Evolutionary conservation across 441 rosid genomes (phyloP), one percentile per base, ranked within the genome.

Genomic region (Macaranga tanarius): DNA sequence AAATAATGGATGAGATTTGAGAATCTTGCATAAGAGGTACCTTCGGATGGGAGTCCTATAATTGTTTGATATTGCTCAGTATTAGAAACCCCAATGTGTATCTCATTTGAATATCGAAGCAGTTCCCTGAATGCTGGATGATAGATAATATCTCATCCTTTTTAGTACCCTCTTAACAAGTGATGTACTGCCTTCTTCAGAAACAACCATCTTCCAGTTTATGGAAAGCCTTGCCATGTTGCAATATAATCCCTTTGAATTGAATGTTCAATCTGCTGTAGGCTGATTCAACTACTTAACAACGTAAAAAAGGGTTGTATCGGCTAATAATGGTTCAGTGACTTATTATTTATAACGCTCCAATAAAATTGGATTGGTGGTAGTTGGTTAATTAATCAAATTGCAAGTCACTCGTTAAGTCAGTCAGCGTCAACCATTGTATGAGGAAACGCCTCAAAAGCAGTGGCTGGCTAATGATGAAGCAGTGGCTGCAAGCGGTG

Each of bases 1-100:
- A 74, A 79, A 78, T 73, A 80, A 80, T 64, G 76, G 73, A 71
- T 47, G 76, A 73, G 72, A 40, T 61, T 62, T 51, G 2, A 72
- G 7, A 72, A 57, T 60, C 79, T 38, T 68, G 20, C 10, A 52
- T 57, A 57, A 26, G 71, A 70, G 62, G 73, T 58, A 72, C 16
- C 16, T 59, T 65, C 69, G 73, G 76, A 76, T 31, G 73, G 48
- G 55, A 69, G 6, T 47, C 71, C 47, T 42, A 61, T 4, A 34
- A 51, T 54, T 63, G 77, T 31, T 71, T 71, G 22, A 34, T 51
- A 28, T 12, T 56, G 65, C 65, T 63, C 59, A 34, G n/a, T n/a
- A n/a, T n/a, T n/a, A n/a, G 42, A 74, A 47, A 63, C 71, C 73
- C 45, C 26, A 28, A 47, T 26, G 57, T 42, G 12, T 77, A 23